Percentiles rank a stretch among this genome's conserved stretches.
phyloP scores from a whole-genome alignment of 1,139 yeast species.

The Candida dubliniensis region DNA sequence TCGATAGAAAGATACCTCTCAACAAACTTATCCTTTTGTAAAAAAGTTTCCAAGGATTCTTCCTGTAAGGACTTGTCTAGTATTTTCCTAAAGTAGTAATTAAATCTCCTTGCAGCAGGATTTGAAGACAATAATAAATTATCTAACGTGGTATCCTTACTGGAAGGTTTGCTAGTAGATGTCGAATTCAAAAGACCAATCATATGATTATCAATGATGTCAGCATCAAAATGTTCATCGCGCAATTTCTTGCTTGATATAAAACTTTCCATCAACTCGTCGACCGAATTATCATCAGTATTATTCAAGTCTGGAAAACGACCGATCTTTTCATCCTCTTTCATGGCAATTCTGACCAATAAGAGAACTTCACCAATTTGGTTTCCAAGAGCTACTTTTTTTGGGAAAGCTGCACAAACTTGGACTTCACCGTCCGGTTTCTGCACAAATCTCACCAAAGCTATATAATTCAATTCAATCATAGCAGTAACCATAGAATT shows the following conservation, averaged over 20 bases:
- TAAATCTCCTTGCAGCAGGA: conserved; percentile 33
- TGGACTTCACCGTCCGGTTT: conserved; percentile 49
- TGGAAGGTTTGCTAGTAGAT: conserved; percentile 10
- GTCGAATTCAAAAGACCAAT: conserved; percentile 9
- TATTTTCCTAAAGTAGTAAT: conserved; percentile 25
- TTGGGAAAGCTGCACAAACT: conserved; percentile 60
- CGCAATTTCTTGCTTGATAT: conserved; percentile 10
- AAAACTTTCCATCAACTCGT: conserved; percentile 14
- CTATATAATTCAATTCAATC: conserved; percentile 47
- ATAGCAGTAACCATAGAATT: conserved; percentile 58
- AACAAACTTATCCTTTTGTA: conserved; percentile 28
- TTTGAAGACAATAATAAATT: conserved; percentile 25
- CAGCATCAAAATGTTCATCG: conserved; percentile 9
- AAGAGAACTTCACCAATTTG: conserved; percentile 30
- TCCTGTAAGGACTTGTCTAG: conserved; percentile 26
- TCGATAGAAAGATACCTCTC: conserved; percentile 25
- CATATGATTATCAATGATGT: conserved; percentile 9
- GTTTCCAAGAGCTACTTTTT: conserved; percentile 17
- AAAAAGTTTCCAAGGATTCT: conserved; percentile 21
- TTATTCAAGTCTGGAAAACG: conserved; percentile 51
- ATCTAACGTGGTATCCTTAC: conserved; percentile 10
- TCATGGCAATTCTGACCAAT: conserved; percentile 62
- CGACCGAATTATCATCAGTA: conserved; percentile 2
- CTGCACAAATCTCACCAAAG: conserved; percentile 62
- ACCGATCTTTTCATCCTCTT: conserved; percentile 72